phyloP scores from a whole-genome alignment of 129 eudicot genomes.

The Helichrysum umbraculigerum region DNA sequence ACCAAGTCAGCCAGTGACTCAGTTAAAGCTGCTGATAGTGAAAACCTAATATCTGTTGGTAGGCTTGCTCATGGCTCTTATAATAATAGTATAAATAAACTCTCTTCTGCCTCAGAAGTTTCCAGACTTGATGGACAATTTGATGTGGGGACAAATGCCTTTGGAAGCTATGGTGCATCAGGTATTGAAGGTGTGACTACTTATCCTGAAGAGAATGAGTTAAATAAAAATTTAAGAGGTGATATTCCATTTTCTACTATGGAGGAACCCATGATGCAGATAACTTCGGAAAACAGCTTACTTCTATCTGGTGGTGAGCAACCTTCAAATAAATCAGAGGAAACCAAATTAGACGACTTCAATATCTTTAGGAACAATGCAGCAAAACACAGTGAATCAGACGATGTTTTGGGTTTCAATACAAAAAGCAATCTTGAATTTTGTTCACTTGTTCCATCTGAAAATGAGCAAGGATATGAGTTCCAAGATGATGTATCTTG shows the following conservation, averaged over 20 bases:
- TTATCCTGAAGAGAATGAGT: slow-evolving; percentile 34
- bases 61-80: slow-evolving; percentile 29
- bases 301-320: not conserved
- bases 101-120: slow-evolving; percentile 33
- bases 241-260: slow-evolving; percentile 29
- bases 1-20: slow-evolving; percentile 17
- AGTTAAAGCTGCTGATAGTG: slow-evolving; percentile 18
- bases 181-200: slow-evolving; percentile 21
- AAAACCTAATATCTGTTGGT: slow-evolving; percentile 23
- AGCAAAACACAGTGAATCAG: slow-evolving; percentile 30
- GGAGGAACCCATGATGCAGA: slow-evolving; percentile 40
- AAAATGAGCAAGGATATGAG: slow-evolving; percentile 37
- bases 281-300: slow-evolving; percentile 20
- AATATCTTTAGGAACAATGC: slow-evolving; percentile 35
- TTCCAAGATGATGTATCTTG: slow-evolving; percentile 39
- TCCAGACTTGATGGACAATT: slow-evolving; percentile 33
- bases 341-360: slow-evolving; percentile 37
- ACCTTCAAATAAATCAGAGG: slow-evolving; percentile 37
- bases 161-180: slow-evolving; percentile 27
- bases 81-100: slow-evolving; percentile 19
- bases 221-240: slow-evolving; percentile 23
- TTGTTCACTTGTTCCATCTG: slow-evolving; percentile 59
- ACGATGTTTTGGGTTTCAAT: slow-evolving; percentile 29
- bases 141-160: slow-evolving; percentile 23
- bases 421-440: slow-evolving; percentile 44